Base-by-base conservation (phyloP, 2,329 filamentous ascomycete genomes). In the Eutypa lata region DNA sequence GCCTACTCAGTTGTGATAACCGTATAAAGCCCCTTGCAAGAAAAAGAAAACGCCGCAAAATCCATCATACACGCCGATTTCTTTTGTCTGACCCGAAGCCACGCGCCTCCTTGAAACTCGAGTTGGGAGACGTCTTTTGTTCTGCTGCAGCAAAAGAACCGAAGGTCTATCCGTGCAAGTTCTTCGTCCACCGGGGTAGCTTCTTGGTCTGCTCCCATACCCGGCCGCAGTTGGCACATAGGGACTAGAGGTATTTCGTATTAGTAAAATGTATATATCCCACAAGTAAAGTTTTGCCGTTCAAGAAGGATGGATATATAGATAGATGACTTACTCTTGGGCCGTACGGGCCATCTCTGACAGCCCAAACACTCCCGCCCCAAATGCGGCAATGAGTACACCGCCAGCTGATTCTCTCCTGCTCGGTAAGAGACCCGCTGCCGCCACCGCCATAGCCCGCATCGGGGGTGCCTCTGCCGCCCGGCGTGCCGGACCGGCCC, bases 191-290 rank as follows among this genome's bases (percentile, higher is more conserved):
- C 26, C 85, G 83, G 8, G 93, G 92, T 0, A 96, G 79, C 59
- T 87, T 86, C 71, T 90, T 88, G 71, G 95, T 90, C 51, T 91
- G 87, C 72, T 97, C 93, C 68, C 89, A 97, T 19, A 93, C 74
- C 61, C 92, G 87, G 52, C 91, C 93, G 69, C 93, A 97, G 69
- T 96, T 97, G 72, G 92, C 89, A 75, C 93, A 97, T 3, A 97
- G 83, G 28, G 90, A 88, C 89, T 92, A 60, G 28, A 54, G 19
- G 11, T 52, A 48, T 13, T 48, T 50, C 8, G 42, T 2, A 48
- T 61, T 55, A 58, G 50, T 42, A 50, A 53, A 55, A 28, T 46
- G 56, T 43, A 43, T 2, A 43, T 11, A 48, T 26, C 2, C 11
- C n/a, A n/a, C n/a, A n/a, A n/a, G n/a, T n/a, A n/a, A n/a, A n/a